Conservation (phyloP, 495 filamentous ascomycete genomes). For the Lasiosphaeria hispida region DNA sequence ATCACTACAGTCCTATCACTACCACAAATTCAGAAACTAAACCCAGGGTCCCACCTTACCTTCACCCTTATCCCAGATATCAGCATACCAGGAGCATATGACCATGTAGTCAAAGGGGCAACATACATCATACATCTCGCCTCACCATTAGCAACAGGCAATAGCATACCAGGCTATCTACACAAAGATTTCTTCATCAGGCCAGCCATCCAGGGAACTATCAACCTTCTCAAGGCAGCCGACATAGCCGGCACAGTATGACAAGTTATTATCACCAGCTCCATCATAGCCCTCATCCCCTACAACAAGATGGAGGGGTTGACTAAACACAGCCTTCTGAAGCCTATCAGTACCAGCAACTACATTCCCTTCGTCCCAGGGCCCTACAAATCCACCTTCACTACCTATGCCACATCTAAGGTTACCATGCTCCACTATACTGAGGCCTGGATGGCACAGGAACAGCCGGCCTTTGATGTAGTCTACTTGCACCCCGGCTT, state of each 20-base stretch:
- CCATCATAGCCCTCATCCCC: slow-evolving; percentile 36
- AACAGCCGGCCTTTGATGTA: slow-evolving; percentile 45
- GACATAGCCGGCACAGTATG: slow-evolving; percentile 59
- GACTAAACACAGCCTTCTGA: slow-evolving; percentile 3
- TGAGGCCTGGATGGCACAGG: slow-evolving; percentile 39
- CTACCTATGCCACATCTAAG: slow-evolving; percentile 43
- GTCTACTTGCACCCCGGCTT: slow-evolving; percentile 48
- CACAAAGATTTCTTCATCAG: slow-evolving; percentile 67
- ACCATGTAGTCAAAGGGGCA: slow-evolving; percentile 44
- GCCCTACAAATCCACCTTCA: slow-evolving; percentile 37
- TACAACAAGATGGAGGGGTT: slow-evolving; percentile 24
- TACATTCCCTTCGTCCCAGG: slow-evolving; percentile 31
- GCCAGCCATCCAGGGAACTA: slow-evolving; percentile 71
- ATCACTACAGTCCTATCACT: slow-evolving; percentile 24
- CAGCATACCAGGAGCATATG: slow-evolving; percentile 40
- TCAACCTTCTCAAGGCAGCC: slow-evolving; percentile 67
- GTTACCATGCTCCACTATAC: slow-evolving; percentile 40
- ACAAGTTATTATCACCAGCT: slow-evolving; percentile 57
- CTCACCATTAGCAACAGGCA: slow-evolving; percentile 52
- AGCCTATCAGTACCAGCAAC: slow-evolving; percentile 24
- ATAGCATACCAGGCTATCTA: slow-evolving; percentile 35
- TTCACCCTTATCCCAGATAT: slow-evolving; percentile 51
- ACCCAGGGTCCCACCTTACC: slow-evolving; percentile 30
- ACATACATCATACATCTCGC: slow-evolving; percentile 54
- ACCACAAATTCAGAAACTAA: slow-evolving; percentile 29